phyloP scores from a whole-genome alignment of 306 rosid genomes.

The Ormosia emarginata region DNA sequence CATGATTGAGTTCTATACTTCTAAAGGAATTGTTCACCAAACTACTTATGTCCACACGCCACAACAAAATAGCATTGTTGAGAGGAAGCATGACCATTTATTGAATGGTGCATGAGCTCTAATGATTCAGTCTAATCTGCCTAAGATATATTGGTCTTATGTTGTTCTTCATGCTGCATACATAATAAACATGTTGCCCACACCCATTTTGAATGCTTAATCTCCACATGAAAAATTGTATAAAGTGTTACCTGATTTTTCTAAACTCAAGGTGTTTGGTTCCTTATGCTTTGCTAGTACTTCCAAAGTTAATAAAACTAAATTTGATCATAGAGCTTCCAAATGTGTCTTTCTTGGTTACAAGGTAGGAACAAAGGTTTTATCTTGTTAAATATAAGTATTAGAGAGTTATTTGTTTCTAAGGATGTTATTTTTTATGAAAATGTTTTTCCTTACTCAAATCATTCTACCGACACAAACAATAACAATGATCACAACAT shows the following conservation, averaged over 20 bases:
- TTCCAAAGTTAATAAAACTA: neutral
- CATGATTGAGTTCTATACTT: neutral
- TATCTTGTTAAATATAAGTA: neutral
- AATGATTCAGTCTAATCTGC: neutral
- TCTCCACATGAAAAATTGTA: neutral
- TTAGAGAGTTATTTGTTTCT: neutral
- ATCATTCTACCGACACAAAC: too few relatives aligned
- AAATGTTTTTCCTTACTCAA: neutral
- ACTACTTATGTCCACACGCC: neutral
- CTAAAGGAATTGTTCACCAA: neutral
- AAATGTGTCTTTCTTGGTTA: too few relatives aligned
- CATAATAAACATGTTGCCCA: neutral
- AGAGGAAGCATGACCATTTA: neutral
- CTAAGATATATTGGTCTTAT: neutral
- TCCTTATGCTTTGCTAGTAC: neutral
- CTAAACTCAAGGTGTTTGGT: neutral
- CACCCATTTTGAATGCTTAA: neutral
- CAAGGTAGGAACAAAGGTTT: neutral
- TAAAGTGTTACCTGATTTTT: neutral
- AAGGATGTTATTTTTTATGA: too few relatives aligned
- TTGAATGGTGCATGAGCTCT: neutral
- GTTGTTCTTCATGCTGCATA: neutral
- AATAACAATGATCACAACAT: too few relatives aligned
- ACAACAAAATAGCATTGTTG: neutral
- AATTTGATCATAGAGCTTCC: neutral